These are phyloP conservation scores for Grosmannia serpens DNA, from an alignment of 2,329 filamentous ascomycete species.

Conservation along the genomic window DNA sequence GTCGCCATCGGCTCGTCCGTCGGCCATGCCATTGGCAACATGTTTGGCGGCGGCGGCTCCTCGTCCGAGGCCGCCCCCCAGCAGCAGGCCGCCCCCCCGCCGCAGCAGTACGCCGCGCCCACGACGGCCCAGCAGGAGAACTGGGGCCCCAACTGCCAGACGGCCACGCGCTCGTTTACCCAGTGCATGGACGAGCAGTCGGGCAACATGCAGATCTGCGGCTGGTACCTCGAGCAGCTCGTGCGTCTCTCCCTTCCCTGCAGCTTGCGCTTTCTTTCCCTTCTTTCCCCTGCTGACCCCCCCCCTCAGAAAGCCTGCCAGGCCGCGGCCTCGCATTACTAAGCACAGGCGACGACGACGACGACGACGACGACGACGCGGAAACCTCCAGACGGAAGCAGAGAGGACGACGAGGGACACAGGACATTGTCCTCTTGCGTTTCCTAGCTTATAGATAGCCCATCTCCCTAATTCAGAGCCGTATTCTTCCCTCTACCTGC, in stretches of 20 bases:
- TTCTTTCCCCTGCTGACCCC: neutral
- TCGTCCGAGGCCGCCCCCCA: slow-evolving; percentile 45
- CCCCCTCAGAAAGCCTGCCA: slow-evolving; percentile 62
- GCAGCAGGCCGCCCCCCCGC: slow-evolving; percentile 32
- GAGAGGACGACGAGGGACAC: neutral
- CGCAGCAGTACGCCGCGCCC: slow-evolving; percentile 24
- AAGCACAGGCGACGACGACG: too few relatives aligned
- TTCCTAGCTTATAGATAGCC: neutral
- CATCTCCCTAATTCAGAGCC: neutral
- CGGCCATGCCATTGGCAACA: slow-evolving; percentile 84
- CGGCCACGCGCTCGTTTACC: slow-evolving; percentile 75
- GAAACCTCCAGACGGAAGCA: neutral
- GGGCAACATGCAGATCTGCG: slow-evolving; percentile 91
- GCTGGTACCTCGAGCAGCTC: slow-evolving; percentile 96
- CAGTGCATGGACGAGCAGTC: slow-evolving; percentile 93
- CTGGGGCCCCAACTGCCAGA: slow-evolving; percentile 59
- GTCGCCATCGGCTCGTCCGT: slow-evolving; percentile 92
- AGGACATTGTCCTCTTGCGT: neutral
- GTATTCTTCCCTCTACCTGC: neutral
- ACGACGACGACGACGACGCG: neutral
- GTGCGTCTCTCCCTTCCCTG: slow-evolving; percentile 22
- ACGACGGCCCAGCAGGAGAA: slow-evolving; percentile 36
- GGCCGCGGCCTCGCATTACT: slow-evolving; percentile 62
- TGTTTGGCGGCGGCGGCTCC: slow-evolving; percentile 70
- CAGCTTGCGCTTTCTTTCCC: neutral